Base-by-base conservation (phyloP, 2,329 filamentous ascomycete species). In the Aurifilum marmelostoma region DNA sequence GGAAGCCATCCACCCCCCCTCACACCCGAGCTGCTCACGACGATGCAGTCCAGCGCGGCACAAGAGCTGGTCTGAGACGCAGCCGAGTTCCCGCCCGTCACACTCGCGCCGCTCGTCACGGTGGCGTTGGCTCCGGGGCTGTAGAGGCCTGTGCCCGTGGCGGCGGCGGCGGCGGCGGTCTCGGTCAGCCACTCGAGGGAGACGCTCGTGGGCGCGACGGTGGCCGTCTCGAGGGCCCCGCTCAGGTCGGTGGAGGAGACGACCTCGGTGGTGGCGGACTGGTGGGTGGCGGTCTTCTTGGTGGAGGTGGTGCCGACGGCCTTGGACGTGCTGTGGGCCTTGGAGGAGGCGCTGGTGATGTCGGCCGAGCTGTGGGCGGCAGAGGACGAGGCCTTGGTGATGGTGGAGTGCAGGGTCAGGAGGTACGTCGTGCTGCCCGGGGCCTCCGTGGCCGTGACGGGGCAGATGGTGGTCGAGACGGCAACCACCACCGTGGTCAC, bases 31-130 rank as follows among this genome's bases (percentile, higher is more conserved):
- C 52, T 71, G 54, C 63, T 67, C 59, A 71, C 69, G 29, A 71
- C 69, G n/a, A 71, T 69, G 43, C 69, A 71, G 60, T 69, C 69
- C 37, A 71, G 56, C 16, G 64, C 67, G 8, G 56, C 18, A 63
- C 69, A 71, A 1, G 37, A 16, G 43, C 27, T 32, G 34, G 54
- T 66, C 41, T 24, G 2, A 6, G 65, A 54, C 14, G 59, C 21
- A 37, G 37, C 21, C n/a, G n/a, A n/a, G n/a, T n/a, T n/a, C 6
- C 29, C 34, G 3, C 62, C 47, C 8, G 52, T 56, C 16, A 67
- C 52, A 63, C 63, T 69, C 32, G 69, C 52, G 24, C 61, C 47
- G 29, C 65, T 47, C 24, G 50, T 37, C 18, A 24, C 37, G n/a
- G 69, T 68, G 29, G 54, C 66, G 63, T 67, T 69, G 52, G 12